Base-by-base conservation (phyloP, 768 basidiomycete species). In the Tylopilus sp. region DNA sequence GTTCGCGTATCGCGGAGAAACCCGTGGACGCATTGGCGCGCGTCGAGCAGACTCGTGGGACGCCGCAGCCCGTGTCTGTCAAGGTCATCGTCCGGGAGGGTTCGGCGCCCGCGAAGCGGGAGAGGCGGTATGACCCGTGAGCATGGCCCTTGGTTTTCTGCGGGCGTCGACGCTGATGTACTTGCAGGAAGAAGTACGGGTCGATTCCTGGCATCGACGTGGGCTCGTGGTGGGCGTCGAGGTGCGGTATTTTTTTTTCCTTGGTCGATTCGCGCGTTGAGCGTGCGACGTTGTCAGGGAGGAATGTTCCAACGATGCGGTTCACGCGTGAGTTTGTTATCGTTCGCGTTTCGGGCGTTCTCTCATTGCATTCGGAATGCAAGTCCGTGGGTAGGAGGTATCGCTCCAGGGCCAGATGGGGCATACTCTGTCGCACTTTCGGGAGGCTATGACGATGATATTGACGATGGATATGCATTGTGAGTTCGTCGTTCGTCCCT, bases 361-460 rank as follows among this genome's bases (percentile, higher is more conserved):
- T 8, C 1, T 10, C 37, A 3, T 31, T 24, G 14, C 22, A 38
- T 49, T 30, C 3, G 24, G 25, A 47, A 31, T 34, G 43, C 21
- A 26, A 93, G 89, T 3, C 92, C 92, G 0, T 84, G 81, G 75
- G 92, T 96, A 7, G 87, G 81, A 31, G 94, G 94, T 0, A 95
- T 97, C 40, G 76, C 28, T 69, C 61, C 70, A 14, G 77, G 85
- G 3, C 71, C 72, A 0, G 55, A 85, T 6, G 93, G 94, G 3
- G 88, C 90, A 3, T 89, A 87, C 58, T 92, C 89, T 38, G 80
- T 97, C 14, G 92, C 88, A 3, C 79, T 96, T 4, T 92, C 89
- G 36, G 94, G 94, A 12, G 93, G 90, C 2, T 93, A 93, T 52
- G 86, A 89, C 29, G 91, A 92, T 50, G 91, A 92, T 59, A 79